These are phyloP conservation scores for Kazachstania bromeliacearum DNA, from an alignment of 805 yeast genomes.

Conservation along the genomic window DNA sequence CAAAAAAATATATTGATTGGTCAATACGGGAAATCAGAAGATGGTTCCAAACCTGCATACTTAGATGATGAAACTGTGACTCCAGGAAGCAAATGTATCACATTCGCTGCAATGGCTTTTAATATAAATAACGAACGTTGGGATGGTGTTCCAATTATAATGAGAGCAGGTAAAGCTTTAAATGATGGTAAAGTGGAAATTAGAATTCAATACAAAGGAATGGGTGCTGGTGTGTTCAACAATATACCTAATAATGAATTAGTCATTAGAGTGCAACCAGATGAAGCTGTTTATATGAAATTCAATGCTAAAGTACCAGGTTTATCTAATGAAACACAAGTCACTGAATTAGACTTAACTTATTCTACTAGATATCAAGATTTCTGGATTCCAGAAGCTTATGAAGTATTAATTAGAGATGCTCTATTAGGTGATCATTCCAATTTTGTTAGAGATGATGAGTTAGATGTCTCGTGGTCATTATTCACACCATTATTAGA, in stretches of 20 bases:
- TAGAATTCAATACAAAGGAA: conserved; percentile 83
- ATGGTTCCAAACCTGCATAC: conserved; percentile 85
- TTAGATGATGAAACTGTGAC: conserved; percentile 85
- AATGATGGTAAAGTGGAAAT: conserved; percentile 92
- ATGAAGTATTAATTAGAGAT: conserved; percentile 89
- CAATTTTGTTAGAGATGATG: conserved; percentile 95
- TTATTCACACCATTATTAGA: conserved; percentile 89
- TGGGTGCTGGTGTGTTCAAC: conserved; percentile 70
- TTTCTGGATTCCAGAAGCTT: conserved; percentile 95
- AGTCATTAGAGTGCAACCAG: conserved; percentile 88
- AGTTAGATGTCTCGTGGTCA: conserved; percentile 86
- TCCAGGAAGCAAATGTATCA: conserved; percentile 73
- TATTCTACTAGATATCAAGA: conserved; percentile 73
- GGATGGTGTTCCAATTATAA: conserved; percentile 94
- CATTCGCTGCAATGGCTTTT: conserved; percentile 79
- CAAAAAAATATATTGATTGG: conserved; percentile 65
- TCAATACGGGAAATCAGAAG: conserved; percentile 75
- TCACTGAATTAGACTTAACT: conserved; percentile 84
- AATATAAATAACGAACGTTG: conserved; percentile 87
- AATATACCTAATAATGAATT: conserved; percentile 83
- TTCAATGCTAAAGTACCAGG: conserved; percentile 93
- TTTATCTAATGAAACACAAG: conserved; percentile 67
- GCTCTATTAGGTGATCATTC: conserved; percentile 88
- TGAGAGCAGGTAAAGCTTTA: conserved; percentile 94
- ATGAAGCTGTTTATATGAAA: conserved; percentile 88